Base-by-base conservation (phyloP, 164 flowering plant genomes). In the Platanus orientalis region DNA sequence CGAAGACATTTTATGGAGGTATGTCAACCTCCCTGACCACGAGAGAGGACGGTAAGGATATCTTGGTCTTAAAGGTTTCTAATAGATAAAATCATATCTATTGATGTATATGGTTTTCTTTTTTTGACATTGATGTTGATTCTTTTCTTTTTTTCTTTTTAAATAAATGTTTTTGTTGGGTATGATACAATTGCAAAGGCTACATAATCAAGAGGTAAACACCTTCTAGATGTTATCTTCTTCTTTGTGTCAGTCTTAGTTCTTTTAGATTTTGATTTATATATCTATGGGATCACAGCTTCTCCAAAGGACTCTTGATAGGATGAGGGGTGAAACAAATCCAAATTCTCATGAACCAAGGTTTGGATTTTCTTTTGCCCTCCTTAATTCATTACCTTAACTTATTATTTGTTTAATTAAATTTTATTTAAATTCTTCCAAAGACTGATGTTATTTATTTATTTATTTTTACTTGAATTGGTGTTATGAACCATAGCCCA, bases 141-240 rank as follows among this genome's bases (percentile, higher is more conserved):
- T 6, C 20, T 45, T 17, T n/a, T 45, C n/a, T n/a, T n/a, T n/a
- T n/a, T n/a, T n/a, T n/a, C n/a, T n/a, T n/a, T n/a, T n/a, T n/a
- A n/a, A n/a, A 17, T 14, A 21, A 11, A 16, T 17, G 2, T 17
- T 45, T 45, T 45, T n/a, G n/a, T n/a, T n/a, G 49, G 57, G 28
- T 53, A 53, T 30, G 54, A 27, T 36, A 20, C 57, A 26, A 56
- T 12, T 7, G 28, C 12, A 20, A 73, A 78, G 79, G 67, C 67
- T 73, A 51, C 78, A 71, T 12, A 76, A 74, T 65, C 80, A 76
- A 71, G 80, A 75, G 81, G 81, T 78, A 69, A 60, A 10, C 16
- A n/a, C n/a, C n/a, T 11, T 10, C 26, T 1, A 29, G 26, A 26
- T 10, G 44, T 45, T 48, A n/a, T n/a, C n/a, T n/a, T n/a, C n/a